Conservation (phyloP, 1,284 basidiomycete species). For the Schizopora paradoxa region DNA sequence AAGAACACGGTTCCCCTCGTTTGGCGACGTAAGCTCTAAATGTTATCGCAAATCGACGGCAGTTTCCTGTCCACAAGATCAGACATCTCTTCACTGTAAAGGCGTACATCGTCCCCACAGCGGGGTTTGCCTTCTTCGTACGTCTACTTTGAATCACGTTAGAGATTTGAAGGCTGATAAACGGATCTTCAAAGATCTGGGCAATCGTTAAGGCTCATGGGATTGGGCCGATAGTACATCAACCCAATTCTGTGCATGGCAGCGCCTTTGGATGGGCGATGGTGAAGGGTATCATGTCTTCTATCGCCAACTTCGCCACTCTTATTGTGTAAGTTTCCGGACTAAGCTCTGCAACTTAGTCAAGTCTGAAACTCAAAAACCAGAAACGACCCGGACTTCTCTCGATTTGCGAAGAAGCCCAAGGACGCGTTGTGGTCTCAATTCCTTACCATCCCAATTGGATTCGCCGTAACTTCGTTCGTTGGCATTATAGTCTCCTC, state of each 20-base stretch:
- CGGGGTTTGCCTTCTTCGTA: constrained; percentile 74
- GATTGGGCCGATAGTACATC: constrained; percentile 73
- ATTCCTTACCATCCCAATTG: constrained; percentile 66
- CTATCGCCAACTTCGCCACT: constrained; percentile 77
- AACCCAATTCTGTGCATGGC: constrained; percentile 63
- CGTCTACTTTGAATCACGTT: constrained; percentile 16
- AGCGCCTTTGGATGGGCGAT: constrained; percentile 76
- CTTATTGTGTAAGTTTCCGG: constrained; percentile 49
- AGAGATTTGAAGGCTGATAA: neutral
- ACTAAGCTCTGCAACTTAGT: constrained; percentile 12
- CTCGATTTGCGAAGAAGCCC: constrained; percentile 65
- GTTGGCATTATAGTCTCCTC: constrained; percentile 83
- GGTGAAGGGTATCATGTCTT: constrained; percentile 71
- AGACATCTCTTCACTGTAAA: constrained; percentile 81
- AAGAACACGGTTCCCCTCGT: constrained; percentile 55
- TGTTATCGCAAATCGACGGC: constrained; percentile 1
- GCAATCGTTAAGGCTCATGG: constrained; percentile 75
- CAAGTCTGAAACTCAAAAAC: constrained; percentile 9
- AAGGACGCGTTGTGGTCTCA: constrained; percentile 69
- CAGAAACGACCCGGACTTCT: constrained; percentile 76
- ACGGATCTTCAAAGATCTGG: constrained; percentile 47
- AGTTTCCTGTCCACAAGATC: constrained; percentile 32
- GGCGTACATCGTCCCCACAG: constrained; percentile 65
- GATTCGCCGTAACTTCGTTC: constrained; percentile 75
- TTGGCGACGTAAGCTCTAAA: constrained; percentile 2